Base-by-base conservation (phyloP, 805 yeast genomes). In the Maudiozyma barnettii region DNA sequence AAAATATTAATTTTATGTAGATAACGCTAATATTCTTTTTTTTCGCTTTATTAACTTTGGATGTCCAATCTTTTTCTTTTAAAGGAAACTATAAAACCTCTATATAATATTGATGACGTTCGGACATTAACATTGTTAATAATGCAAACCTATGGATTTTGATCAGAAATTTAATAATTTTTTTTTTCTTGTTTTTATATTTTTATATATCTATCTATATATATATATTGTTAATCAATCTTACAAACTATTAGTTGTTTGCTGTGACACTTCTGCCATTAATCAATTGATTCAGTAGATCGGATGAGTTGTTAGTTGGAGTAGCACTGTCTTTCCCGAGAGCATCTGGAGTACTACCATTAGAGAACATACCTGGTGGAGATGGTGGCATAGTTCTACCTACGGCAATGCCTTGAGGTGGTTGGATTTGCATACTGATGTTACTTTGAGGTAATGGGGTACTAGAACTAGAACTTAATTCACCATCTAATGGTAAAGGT, bases 241-340 rank as follows among this genome's bases (percentile, higher is more conserved):
- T 12, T 26, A 23, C 8, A 26, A 26, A 26, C 30, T 26, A 26
- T 48, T 46, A 59, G 43, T 55, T 59, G 19, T 60, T 56, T 19
- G 71, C 68, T 44, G 66, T 58, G 41, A 67, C 61, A 55, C 70
- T 77, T 61, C 83, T 85, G 26, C 95, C 95, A 56, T 82, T 82
- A 81, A 89, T 82, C 60, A 89, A 71, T 64, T 88, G 96, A 49
- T 80, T 86, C 56, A 89, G 73, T 58, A 89, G 73, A 60, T 88
- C 95, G 38, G 88, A 81, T 50, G 90, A 82, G 43, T 84, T 79
- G 23, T 79, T 77, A 6, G 64, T 29, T 36, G 39, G 22, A 18
- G 14, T 33, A 44, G 55, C 48, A 41, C 49, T 50, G 20, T 56
- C 41, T 38, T 51, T 21, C 36, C 21, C 30, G 45, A 53, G 19